These are phyloP conservation scores for Zea mays DNA, from an alignment of 176 grass and related monocot species.

Conservation along the genomic window Zm-B73-REFERENCE-NAM-5.0 NC_050105.1:126374501-126375000, in stretches of 20 bases:
- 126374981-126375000: too few relatives aligned
- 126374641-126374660: conserved; percentile 92
- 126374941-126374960: too few relatives aligned
- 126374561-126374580: background rate
- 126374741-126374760: background rate
- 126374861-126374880: too few relatives aligned
- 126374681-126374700: background rate
- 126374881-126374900: too few relatives aligned
- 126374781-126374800: background rate
- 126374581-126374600: conserved; percentile 86
- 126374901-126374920: too few relatives aligned
- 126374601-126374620: conserved; percentile 76
- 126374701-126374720: background rate
- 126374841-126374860: too few relatives aligned
- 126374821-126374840: too few relatives aligned
- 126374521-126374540: background rate
- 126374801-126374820: too few relatives aligned
- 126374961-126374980: too few relatives aligned
- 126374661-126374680: conserved; percentile 2
- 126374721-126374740: background rate
- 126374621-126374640: conserved; percentile 93
- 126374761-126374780: background rate
- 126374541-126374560: background rate
- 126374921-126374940: too few relatives aligned
- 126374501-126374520: background rate